phyloP scores from a whole-genome alignment of 345 rosid species.

The Geranium brycei region DNA sequence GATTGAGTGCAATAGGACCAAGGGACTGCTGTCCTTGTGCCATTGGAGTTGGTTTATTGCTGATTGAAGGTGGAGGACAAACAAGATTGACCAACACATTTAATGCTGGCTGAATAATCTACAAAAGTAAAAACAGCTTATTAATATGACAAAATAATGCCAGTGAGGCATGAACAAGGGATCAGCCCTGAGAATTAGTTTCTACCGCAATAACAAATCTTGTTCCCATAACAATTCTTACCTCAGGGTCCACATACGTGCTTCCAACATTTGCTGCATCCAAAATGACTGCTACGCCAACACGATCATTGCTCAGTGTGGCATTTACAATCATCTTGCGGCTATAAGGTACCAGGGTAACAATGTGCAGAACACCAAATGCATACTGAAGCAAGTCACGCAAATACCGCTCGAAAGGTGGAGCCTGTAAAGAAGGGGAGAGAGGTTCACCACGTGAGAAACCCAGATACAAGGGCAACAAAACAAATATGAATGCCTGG shows the following conservation, averaged over 20 bases:
- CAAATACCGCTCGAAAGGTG: conserved; percentile 88
- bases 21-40: conserved; percentile 30
- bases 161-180: neutral
- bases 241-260: conserved; percentile 91
- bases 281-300: conserved; percentile 81
- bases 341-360: conserved; percentile 65
- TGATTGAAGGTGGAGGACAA: conserved; percentile 96
- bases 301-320: conserved; percentile 75
- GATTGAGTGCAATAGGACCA: conserved; percentile 27
- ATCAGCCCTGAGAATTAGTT: neutral
- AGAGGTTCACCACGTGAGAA: conserved; percentile 4
- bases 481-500: conserved; percentile 6
- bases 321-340: conserved; percentile 83
- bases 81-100: conserved; percentile 87
- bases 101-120: conserved; percentile 93
- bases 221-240: conserved; percentile 12
- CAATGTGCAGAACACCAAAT: conserved; percentile 87
- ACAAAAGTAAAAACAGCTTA: conserved; percentile 13
- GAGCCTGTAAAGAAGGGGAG: conserved; percentile 39
- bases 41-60: conserved; percentile 57
- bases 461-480: neutral
- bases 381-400: conserved; percentile 97
- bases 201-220: neutral
- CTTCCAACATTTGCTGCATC: conserved; percentile 81
- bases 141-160: neutral